Base-by-base conservation (phyloP, 116 monocot species). In the Iris pallida region DNA sequence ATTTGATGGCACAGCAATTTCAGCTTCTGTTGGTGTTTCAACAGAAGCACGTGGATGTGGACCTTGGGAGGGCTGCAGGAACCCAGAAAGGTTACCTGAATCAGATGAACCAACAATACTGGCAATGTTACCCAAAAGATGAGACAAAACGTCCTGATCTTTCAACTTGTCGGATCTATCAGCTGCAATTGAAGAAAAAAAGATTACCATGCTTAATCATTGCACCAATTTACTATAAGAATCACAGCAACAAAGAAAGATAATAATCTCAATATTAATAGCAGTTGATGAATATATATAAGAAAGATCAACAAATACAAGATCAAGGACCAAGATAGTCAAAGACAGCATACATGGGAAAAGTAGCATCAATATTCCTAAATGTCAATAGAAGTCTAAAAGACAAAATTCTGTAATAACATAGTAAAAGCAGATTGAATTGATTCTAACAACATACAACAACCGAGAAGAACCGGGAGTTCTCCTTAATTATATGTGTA, bases 51-150 rank as follows among this genome's bases (percentile, higher is more conserved):
- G 19, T 42, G 72, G 73, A 12, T 69, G 68, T 19, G 41, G 59
- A 75, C 73, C 80, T 75, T 89, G 80, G 71, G 82, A 86, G 70
- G 77, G 70, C 62, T 71, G 65, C 42, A 80, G 69, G 48, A 86
- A 68, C 64, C 72, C 65, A 71, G 81, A 77, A 46, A 79, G 71
- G 12, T 76, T 84, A 57, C 44, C 70, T 46, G 53, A 45, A 79
- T 86, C 86, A 77, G 71, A 54, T 63, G 92, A 75, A 56, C 86
- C 81, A 60, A 76, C 76, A 61, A 86, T 73, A 58, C 19, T 73
- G 12, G 77, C 81, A 71, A 92, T 79, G 67, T 77, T 89, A 68
- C 54, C 78, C 75, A 89, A 75, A 57, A 93, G 75, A 77, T 89
- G 81, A 66, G 86, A 68, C 45, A 93, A 18, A 16, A 82, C 59